These are phyloP conservation scores for Jackrogersella multiformis DNA, from an alignment of 495 filamentous ascomycete species.

Conservation along the genomic window DNA sequence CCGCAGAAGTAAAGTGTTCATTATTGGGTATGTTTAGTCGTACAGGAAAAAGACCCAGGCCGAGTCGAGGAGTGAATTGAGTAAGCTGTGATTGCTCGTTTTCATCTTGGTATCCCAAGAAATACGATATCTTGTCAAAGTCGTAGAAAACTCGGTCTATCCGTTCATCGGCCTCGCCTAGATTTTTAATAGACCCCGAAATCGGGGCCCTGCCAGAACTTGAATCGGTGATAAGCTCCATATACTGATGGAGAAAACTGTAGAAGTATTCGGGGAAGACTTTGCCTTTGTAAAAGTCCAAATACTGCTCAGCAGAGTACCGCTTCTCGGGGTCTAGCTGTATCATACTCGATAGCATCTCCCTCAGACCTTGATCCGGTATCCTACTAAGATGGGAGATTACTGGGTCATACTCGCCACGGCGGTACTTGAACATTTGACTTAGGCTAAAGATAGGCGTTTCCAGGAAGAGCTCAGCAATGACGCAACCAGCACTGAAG, in stretches of 20 bases:
- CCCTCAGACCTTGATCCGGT: slow-evolving; percentile 84
- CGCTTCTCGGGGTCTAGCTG: slow-evolving; percentile 88
- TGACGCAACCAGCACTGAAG: slow-evolving; percentile 96
- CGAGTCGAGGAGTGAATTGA: slow-evolving; percentile 53
- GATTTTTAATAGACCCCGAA: slow-evolving; percentile 68
- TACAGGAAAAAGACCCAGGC: slow-evolving; percentile 72
- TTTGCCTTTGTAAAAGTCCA: slow-evolving; percentile 90
- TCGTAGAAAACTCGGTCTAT: slow-evolving; percentile 93
- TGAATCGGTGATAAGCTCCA: slow-evolving; percentile 96
- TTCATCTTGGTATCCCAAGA: slow-evolving; percentile 75
- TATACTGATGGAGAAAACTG: slow-evolving; percentile 95
- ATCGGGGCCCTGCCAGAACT: slow-evolving; percentile 75
- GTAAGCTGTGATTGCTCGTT: slow-evolving; percentile 46
- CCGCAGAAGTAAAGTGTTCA: slow-evolving; percentile 66
- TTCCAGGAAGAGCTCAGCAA: slow-evolving; percentile 97
- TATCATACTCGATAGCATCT: slow-evolving; percentile 94
- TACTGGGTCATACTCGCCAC: slow-evolving; percentile 89
- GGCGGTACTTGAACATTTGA: slow-evolving; percentile 93
- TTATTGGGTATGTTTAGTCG: slow-evolving; percentile 88
- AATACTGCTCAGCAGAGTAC: slow-evolving; percentile 92
- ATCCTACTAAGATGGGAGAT: slow-evolving; percentile 84
- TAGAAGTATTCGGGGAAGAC: slow-evolving; percentile 97
- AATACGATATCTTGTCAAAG: slow-evolving; percentile 97
- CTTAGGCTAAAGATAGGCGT: slow-evolving; percentile 90
- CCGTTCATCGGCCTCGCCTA: slow-evolving; percentile 87